Evolutionary conservation across 768 basidiomycete genomes (phyloP), one percentile per base, ranked within the genome.

Genomic region (Mycena sanguinolenta): DNA sequence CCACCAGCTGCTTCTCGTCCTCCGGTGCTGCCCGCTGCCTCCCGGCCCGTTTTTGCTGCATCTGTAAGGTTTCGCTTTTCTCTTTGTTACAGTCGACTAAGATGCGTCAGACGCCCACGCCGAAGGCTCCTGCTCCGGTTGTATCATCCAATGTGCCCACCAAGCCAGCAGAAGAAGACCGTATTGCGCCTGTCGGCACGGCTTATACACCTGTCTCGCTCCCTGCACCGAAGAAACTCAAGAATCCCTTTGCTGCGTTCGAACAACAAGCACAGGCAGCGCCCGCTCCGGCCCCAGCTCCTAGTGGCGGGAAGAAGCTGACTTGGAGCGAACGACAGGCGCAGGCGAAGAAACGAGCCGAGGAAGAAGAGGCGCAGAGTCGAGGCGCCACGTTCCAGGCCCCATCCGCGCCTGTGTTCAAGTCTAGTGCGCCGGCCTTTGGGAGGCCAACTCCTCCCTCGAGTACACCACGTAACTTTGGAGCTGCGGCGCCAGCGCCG

Each of bases 261-360:
- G 87, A 88, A 75, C 85, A 87, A 63, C 86, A 89, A 65, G 71
- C 83, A 57, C 74, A 81, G 28, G 73, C 79, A 21, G n/a, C 81
- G n/a, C 68, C 81, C 0, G 74, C 75, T 5, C 71, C 72, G n/a
- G 73, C 75, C 10, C 72, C 66, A 65, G 70, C 77, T 30, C 71
- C 73, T 14, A 76, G 78, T 63, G 82, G 82, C 25, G 88, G 86
- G 1, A 94, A 94, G 84, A 97, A 95, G 79, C 79, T 97, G 70
- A 97, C 97, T 0, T 99, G 97, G 97, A 93, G 89, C 67, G 94
- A 99, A 79, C 87, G 97, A 25, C 97, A 98, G 77, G 96, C 94
- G 0, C 82, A 92, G n/a, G 92, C 95, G 1, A 97, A 96, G 85
- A 92, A 92, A 77, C 93, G 95, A 74, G 84, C 87, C 19, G 94